phyloP scores from a whole-genome alignment of 192 early-diverging fungal species.

The Coemansia sp. region DNA sequence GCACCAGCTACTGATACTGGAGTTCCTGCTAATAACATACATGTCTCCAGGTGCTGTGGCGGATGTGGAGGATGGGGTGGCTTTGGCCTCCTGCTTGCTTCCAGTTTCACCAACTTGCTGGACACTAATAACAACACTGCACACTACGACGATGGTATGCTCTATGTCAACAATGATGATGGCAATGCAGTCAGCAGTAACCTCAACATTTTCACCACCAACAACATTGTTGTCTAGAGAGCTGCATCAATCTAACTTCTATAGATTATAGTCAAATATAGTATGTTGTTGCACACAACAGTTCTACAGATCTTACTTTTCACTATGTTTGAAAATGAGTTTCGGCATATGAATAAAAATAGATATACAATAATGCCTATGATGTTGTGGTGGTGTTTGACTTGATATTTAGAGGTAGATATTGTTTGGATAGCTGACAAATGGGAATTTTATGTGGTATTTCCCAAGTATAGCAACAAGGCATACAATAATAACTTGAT shows the following conservation, averaged over 20 bases:
- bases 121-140: slow-evolving; percentile 8
- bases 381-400: no score
- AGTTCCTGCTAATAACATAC: not conserved
- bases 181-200: slow-evolving; percentile 10
- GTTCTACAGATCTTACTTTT: no score
- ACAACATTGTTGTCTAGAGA: slow-evolving; percentile 55
- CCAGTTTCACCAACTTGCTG: slow-evolving; percentile 13
- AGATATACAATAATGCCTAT: no score
- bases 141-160: slow-evolving; percentile 17
- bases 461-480: no score
- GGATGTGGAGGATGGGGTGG: slow-evolving; percentile 4
- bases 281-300: no score
- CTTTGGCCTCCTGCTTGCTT: slow-evolving; percentile 9
- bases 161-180: slow-evolving; percentile 22
- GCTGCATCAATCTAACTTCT: no score
- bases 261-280: not conserved
- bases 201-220: slow-evolving; percentile 73
- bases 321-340: no score
- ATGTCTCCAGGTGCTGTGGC: not conserved
- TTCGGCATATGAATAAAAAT: no score
- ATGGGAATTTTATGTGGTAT: no score
- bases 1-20: not conserved
- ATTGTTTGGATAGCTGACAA: no score
- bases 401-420: no score
- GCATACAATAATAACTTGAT: no score